Evolutionary conservation across 768 basidiomycete genomes (phyloP), one percentile per base, ranked within the genome.

Genomic region (Psilocybe cyanescens): DNA sequence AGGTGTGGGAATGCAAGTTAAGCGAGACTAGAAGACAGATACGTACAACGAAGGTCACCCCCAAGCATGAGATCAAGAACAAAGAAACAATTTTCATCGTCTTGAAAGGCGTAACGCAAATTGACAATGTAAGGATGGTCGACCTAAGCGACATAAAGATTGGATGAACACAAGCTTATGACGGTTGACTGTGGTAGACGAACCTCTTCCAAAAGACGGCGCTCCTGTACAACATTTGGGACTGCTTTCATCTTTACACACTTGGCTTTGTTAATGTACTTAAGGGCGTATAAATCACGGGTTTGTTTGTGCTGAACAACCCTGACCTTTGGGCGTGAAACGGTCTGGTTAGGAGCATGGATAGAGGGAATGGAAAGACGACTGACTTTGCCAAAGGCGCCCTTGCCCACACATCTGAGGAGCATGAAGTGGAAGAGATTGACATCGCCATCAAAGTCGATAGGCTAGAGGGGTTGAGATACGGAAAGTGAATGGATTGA

Each of bases 231-330:
- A 72, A 99, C 94, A 72, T 99, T 98, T 24, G 94, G 89, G 39
- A 99, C 95, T 1, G 96, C 96, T 71, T 95, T 96, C 95, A 97
- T 97, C 82, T 96, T 96, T 64, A 97, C 95, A 67, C 92, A 97
- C 81, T 97, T 96, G 45, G 91, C 74, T 76, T 99, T 99, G 82
- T 99, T 99, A 78, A 99, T 99, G 79, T 99, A 99, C 76, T 99
- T 99, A 75, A 99, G 87, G 4, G 97, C 97, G 70, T 95, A 98
- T 48, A 99, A 83, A 16, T 95, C 91, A 64, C 94, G 91, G n/a
- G 95, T 92, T 75, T 98, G 94, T 73, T 98, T 99, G 80, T 99
- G 97, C 76, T 99, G 97, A 6, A 99, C 97, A 62, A 99, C 97
- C 47, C 97, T 91, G 78, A 99, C 97, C 97, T 99, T 65, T 45